Evolutionary conservation across 108 stramenopile genomes (phyloP), one percentile per base, ranked within the genome.

Genomic region (Cyclotella kingstonii): DNA sequence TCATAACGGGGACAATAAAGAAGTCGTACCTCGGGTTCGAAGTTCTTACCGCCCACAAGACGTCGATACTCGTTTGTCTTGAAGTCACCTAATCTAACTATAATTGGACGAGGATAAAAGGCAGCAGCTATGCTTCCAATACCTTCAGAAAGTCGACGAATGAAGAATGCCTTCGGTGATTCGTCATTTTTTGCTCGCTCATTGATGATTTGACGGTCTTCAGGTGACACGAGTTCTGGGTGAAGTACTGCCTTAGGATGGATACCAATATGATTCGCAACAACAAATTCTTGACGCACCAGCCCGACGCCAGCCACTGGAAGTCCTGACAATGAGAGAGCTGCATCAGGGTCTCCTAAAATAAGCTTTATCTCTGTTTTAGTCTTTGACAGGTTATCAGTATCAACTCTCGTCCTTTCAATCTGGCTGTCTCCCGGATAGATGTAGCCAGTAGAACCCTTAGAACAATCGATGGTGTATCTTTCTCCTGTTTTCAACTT

Each of bases 1-100:
- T n/a, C n/a, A n/a, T n/a, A n/a, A n/a, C n/a, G n/a, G n/a, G n/a
- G n/a, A n/a, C n/a, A n/a, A n/a, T n/a, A n/a, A n/a, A n/a, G n/a
- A n/a, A n/a, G n/a, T n/a, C n/a, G n/a, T n/a, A n/a, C n/a, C n/a
- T 70, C 52, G 23, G 78, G 78, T 35, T 79, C 78, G 47, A 79
- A 79, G 28, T 60, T 41, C 33, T 59, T 61, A 10, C 78, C 78
- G 33, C 78, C 78, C 29, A 79, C 47, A 60, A 79, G 30, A 10
- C 51, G 57, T 11, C 54, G 42, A 43, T 79, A 79, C 46, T 79
- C 78, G 31, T 79, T 79, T 0, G 68, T 49, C 36, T 79, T 79
- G 48, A 79, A 79, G 51, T 79, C 78, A n/a, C 65, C 54, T 29
- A 79, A 19, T 11, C 78, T 60, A 26, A 79, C 73, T 21, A 70